Base-by-base conservation (phyloP, 176 grass and related monocot species). In the Eragrostis curvula region DNA sequence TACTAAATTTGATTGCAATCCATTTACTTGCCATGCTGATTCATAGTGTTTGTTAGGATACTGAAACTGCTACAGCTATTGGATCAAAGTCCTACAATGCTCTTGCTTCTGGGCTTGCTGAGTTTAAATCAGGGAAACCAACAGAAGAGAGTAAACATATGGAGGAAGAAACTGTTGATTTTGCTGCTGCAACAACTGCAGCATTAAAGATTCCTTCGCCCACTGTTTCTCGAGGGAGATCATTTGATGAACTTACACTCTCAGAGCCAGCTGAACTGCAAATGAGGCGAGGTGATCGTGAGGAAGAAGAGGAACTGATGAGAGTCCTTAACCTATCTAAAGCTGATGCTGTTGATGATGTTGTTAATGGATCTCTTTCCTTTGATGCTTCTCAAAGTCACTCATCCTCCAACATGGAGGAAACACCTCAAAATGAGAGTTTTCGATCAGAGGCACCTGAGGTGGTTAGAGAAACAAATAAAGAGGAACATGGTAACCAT, bases 61-160 rank as follows among this genome's bases (percentile, higher is more conserved):
- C 80, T 83, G 89, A 90, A 73, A 90, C 91, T 86, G 87, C 93
- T 83, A 63, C 69, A 48, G 91, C 89, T 52, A 96, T 99, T 81
- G 93, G 89, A 74, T 89, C 93, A 18, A 93, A 88, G 84, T 99
- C 97, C 73, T 99, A 99, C 85, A 99, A 99, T 18, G 94, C 74
- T 74, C 85, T 96, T 88, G 93, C 89, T 75, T 86, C 85, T 45
- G 97, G 94, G 70, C 89, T 93, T 74, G 91, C 92, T 76, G 85
- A 90, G 48, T 92, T 73, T 77, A 92, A 98, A 62, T 69, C 84
- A 14, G 82, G 64, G 50, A 89, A 92, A 74, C 74, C 87, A 81
- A 81, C 85, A 71, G 70, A 83, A 88, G 80, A 91, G 68, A 73
- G 69, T 83, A 84, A 81, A 81, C 56, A 66, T 63, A 67, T 85